Evolutionary conservation across 139 green algal genomes (phyloP).

Genomic region (Chlorella sp.): DNA sequence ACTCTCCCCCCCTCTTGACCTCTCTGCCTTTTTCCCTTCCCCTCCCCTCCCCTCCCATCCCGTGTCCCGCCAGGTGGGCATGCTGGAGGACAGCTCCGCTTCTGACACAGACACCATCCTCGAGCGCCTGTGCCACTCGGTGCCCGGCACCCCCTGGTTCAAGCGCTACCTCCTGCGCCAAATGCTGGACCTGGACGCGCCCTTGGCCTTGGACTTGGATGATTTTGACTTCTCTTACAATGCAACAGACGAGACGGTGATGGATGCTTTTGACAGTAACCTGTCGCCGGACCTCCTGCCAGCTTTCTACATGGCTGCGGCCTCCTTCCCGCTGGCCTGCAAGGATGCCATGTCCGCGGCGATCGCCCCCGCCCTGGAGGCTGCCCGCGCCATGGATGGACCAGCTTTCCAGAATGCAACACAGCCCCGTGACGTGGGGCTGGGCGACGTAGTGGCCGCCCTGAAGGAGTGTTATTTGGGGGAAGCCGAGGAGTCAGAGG

Average conservation of each 20-base stretch:
- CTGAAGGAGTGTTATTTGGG: slow-evolving; percentile 9
- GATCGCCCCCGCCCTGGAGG: neutral
- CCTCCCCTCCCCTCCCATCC: too few species aligned
- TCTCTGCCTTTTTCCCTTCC: too few species aligned
- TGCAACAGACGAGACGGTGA: neutral
- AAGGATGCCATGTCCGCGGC: neutral
- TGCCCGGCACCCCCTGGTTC: neutral
- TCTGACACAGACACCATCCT: neutral
- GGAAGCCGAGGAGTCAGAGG: neutral
- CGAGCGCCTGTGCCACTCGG: neutral
- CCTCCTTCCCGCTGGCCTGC: neutral
- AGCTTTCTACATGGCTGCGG: neutral
- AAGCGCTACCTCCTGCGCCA: neutral
- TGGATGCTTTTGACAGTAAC: neutral
- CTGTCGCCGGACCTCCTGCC: neutral
- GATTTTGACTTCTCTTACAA: too few species aligned
- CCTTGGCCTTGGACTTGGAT: neutral
- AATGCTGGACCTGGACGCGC: neutral
- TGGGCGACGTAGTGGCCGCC: neutral
- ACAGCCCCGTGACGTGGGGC: neutral
- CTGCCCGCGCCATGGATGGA: too few species aligned
- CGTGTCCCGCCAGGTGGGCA: neutral
- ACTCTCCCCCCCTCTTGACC: too few species aligned
- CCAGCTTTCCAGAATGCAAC: neutral
- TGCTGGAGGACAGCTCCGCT: neutral